phyloP scores from a whole-genome alignment of 129 eudicot species.

The Sambucus nigra region DNA sequence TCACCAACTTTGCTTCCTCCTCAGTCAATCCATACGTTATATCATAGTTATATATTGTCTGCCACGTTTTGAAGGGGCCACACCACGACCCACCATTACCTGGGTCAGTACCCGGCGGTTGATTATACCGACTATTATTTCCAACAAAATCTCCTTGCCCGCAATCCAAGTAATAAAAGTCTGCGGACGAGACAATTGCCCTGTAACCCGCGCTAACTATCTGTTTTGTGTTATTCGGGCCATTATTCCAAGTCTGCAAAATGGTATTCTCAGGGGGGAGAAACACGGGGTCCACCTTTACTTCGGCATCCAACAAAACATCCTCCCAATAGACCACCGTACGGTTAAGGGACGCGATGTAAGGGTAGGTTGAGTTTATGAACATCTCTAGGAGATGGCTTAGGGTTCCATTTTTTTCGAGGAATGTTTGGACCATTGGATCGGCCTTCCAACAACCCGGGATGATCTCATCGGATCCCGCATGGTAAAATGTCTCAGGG shows the following conservation, averaged over 20 bases:
- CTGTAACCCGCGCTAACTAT: slow-evolving; percentile 73
- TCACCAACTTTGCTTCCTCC: slow-evolving; percentile 51
- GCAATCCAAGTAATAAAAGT: slow-evolving; percentile 76
- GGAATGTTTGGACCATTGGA: slow-evolving; percentile 42
- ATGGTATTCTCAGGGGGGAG: slow-evolving; percentile 54
- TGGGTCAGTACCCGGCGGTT: slow-evolving; percentile 41
- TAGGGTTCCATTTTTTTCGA: slow-evolving; percentile 47
- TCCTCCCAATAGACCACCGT: slow-evolving; percentile 90
- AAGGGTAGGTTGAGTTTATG: slow-evolving; percentile 49
- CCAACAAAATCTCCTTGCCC: slow-evolving; percentile 87
- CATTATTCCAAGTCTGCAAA: slow-evolving; percentile 78
- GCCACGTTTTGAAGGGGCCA: slow-evolving; percentile 90
- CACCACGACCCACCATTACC: slow-evolving; percentile 88
- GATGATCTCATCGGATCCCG: slow-evolving; percentile 77
- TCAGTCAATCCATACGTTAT: slow-evolving; percentile 51
- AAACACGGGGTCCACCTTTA: slow-evolving; percentile 36
- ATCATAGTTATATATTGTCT: slow-evolving; percentile 74
- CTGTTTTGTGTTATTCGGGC: slow-evolving; percentile 63
- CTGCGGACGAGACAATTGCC: slow-evolving; percentile 67
- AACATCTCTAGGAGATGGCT: slow-evolving; percentile 65
- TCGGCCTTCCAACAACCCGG: slow-evolving; percentile 86
- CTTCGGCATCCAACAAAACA: slow-evolving; percentile 44
- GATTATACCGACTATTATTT: slow-evolving; percentile 44
- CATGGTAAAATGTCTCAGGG: slow-evolving; percentile 66
- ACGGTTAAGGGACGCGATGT: slow-evolving; percentile 49